These are phyloP conservation scores for Saitozyma podzolica DNA, from an alignment of 768 basidiomycete species.

Conservation along the genomic window DNA sequence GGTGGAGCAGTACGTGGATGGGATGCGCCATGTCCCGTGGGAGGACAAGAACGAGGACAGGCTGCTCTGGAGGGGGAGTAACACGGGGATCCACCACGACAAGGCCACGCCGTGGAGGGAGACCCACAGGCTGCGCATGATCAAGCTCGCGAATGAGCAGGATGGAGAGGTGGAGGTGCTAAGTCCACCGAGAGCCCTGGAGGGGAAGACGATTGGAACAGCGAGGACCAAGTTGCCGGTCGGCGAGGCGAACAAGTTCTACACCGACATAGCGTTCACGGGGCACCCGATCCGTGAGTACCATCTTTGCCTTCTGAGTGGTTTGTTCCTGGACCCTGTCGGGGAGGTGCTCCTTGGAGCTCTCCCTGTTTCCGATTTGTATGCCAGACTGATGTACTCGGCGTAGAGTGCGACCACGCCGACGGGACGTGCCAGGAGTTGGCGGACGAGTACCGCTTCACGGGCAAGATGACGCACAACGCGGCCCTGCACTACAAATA, in stretches of 20 bases:
- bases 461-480: constrained; percentile 26
- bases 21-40: constrained; percentile 36
- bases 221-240: constrained; percentile 2
- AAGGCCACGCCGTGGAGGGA: constrained; percentile 34
- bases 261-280: constrained; percentile 41
- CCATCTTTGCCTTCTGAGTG: neutral
- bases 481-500: constrained; percentile 46
- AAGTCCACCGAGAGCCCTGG: constrained; percentile 13
- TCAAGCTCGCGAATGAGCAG: constrained; percentile 24
- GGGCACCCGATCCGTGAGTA: constrained; percentile 41
- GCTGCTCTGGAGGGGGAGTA: constrained; percentile 49
- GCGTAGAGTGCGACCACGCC: constrained; percentile 34
- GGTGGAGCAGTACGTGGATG: constrained; percentile 43
- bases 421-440: constrained; percentile 48
- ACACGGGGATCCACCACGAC: constrained; percentile 41
- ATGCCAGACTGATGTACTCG: neutral
- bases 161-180: constrained; percentile 14
- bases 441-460: constrained; percentile 30
- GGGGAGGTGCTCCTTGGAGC: neutral
- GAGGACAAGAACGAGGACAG: constrained; percentile 30
- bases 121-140: constrained; percentile 43
- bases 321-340: neutral
- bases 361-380: neutral
- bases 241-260: constrained; percentile 17
- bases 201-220: constrained; percentile 2